Evolutionary conservation across 2,329 filamentous ascomycete genomes (phyloP), one percentile per base, ranked within the genome.

Genomic region (Domatiomyces catenatus): DNA sequence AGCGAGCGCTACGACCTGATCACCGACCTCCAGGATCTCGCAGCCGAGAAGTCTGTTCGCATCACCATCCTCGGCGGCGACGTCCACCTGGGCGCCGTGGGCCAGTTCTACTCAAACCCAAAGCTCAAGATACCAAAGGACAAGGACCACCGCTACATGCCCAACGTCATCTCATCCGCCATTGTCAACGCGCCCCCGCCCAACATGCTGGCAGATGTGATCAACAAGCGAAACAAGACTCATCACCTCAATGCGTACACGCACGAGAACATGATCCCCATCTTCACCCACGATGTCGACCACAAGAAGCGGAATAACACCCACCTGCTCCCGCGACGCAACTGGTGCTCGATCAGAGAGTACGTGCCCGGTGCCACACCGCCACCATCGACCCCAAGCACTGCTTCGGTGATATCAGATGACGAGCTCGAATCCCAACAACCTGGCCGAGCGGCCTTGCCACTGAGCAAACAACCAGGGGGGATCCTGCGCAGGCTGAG

Each of bases 121-220:
- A 92, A 87, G 65, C 73, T 90, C 19, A 75, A 81, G 5, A 71
- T 94, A 28, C 72, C 85, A 2, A 96, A 95, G 66, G 86, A 96
- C 67, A 81, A 81, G 58, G 92, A 98, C 64, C 89, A 92, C 62
- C 78, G 92, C 54, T 98, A 98, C 64, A 98, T 98, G 84, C 86
- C 88, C 3, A 98, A 98, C 61, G 71, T 98, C 53, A 81, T 96
- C 58, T 93, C 88, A 1, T 95, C 89, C 0, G 88, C 89, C 10
- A 96, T 98, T 63, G 90, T 84, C 60, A 95, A 98, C 63, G 81
- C 84, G 12, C 92, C 93, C 4, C 86, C 89, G 17, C 84, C 89
- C 0, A 85, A 92, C 48, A 72, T 93, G 61, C 76, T 96, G 71
- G 87, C 87, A 4, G 90, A 98, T 65, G 77, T 94, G 48, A 75